Percentiles rank a stretch among this genome's conserved stretches.
Conservation (phyloP, 2,329 filamentous ascomycete species). For the Alternaria consortialis region DNA sequence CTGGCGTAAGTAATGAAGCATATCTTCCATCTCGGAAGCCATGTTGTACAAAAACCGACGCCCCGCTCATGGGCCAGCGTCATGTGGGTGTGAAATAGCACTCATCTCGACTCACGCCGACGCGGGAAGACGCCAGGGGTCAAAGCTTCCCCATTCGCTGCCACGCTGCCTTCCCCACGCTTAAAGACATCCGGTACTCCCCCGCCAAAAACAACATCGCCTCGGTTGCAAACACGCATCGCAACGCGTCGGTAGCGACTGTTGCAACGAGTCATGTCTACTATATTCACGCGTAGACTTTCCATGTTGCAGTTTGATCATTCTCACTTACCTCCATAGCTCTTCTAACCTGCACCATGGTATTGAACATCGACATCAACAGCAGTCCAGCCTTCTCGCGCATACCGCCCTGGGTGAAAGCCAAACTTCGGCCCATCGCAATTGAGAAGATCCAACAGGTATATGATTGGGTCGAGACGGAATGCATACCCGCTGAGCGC, state of each 20-base stretch:
- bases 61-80: not conserved
- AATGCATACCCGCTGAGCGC: slow-evolving; percentile 56
- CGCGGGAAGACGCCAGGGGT: slow-evolving; percentile 10
- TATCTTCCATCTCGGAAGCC: not conserved
- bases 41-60: not conserved
- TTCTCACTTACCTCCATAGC: slow-evolving; percentile 6
- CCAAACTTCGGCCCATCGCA: slow-evolving; percentile 59
- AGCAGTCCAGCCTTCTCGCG: slow-evolving; percentile 50
- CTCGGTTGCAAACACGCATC: slow-evolving; percentile 2
- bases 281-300: slow-evolving; percentile 15
- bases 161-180: slow-evolving; percentile 17
- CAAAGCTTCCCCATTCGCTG: slow-evolving; percentile 6
- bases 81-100: slow-evolving; percentile 1
- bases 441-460: slow-evolving; percentile 56
- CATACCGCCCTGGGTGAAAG: slow-evolving; percentile 58
- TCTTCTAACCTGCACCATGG: slow-evolving; percentile 18
- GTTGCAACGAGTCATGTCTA: slow-evolving; percentile 27
- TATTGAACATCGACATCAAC: slow-evolving; percentile 32
- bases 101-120: not conserved
- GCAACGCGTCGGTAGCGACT: slow-evolving; percentile 29
- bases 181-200: slow-evolving; percentile 36
- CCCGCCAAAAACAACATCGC: slow-evolving; percentile 22
- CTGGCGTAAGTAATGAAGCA: not conserved
- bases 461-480: slow-evolving; percentile 56
- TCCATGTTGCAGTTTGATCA: slow-evolving; percentile 6